phyloP scores from a whole-genome alignment of 768 basidiomycete genomes.

The Goffeauzyma gilvescens region DNA sequence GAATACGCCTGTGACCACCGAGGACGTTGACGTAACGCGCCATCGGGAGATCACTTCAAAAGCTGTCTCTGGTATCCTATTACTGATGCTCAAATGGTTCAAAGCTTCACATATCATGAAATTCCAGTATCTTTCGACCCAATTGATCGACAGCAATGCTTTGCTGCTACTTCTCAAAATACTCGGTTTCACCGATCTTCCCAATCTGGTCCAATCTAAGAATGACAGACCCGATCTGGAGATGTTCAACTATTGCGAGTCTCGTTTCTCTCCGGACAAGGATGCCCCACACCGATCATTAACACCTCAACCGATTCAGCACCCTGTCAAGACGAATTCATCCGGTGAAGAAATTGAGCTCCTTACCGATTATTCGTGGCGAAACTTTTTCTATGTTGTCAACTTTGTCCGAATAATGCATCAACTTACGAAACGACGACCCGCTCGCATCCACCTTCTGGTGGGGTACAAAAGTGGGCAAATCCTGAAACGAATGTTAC shows the following conservation, averaged over 20 bases:
- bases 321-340: constrained; percentile 45
- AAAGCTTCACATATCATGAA: constrained; percentile 98
- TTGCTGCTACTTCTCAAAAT: constrained; percentile 83
- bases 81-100: constrained; percentile 90
- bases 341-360: constrained; percentile 80
- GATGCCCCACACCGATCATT: constrained; percentile 26
- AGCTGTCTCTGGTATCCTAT: constrained; percentile 81
- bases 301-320: too few species aligned
- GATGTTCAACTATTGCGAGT: constrained; percentile 86
- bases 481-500: constrained; percentile 80
- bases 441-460: constrained; percentile 84
- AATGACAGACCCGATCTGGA: constrained; percentile 50
- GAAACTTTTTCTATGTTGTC: constrained; percentile 92
- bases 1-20: constrained; percentile 42
- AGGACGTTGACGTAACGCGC: constrained; percentile 79
- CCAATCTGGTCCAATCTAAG: constrained; percentile 61
- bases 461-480: constrained; percentile 99
- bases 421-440: constrained; percentile 83
- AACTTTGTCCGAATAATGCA: constrained; percentile 98
- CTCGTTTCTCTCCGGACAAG: constrained; percentile 44
- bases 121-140: constrained; percentile 91
- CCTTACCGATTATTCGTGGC: constrained; percentile 84
- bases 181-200: constrained; percentile 90
- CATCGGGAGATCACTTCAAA: constrained; percentile 97
- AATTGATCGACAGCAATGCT: constrained; percentile 86